Conservation (phyloP, 2,329 filamentous ascomycete species). For the Colletotrichum australisinense region DNA sequence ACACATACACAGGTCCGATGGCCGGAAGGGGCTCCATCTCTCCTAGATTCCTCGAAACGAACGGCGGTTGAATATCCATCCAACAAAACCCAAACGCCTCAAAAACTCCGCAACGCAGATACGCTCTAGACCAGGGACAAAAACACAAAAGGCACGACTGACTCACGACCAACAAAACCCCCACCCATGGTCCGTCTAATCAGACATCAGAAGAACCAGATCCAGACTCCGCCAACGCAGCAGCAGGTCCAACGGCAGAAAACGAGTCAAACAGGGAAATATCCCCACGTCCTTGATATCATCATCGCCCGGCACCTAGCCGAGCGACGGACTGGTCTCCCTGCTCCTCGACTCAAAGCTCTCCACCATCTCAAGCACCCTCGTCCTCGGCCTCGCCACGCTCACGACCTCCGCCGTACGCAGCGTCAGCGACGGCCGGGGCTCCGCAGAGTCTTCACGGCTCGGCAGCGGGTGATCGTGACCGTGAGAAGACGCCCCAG, state of each 20-base stretch:
- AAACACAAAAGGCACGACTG: no score
- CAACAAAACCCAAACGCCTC: no score
- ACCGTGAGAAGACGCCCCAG: not conserved
- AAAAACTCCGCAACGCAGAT: no score
- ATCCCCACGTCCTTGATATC: not conserved
- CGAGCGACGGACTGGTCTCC: constrained; percentile 48
- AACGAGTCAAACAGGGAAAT: not conserved
- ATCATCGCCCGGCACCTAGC: not conserved
- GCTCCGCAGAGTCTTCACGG: constrained; percentile 37
- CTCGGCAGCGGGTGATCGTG: not conserved
- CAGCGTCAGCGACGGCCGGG: constrained; percentile 47
- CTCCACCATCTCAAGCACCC: constrained; percentile 67
- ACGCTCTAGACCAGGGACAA: no score
- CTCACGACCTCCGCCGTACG: constrained; percentile 61
- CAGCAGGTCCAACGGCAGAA: not conserved
- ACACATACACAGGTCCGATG: no score
- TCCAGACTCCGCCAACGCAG: not conserved
- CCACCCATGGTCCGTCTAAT: no score
- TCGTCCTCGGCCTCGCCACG: constrained; percentile 53
- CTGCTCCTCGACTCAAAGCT: constrained; percentile 62
- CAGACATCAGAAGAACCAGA: no score
- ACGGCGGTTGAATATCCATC: not conserved
- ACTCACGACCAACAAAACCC: no score
- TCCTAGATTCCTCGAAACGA: not conserved
- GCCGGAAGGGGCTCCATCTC: no score